Evolutionary conservation across 2,329 filamentous ascomycete species (phyloP).

Genomic region (Pseudogymnoascus sp.): DNA sequence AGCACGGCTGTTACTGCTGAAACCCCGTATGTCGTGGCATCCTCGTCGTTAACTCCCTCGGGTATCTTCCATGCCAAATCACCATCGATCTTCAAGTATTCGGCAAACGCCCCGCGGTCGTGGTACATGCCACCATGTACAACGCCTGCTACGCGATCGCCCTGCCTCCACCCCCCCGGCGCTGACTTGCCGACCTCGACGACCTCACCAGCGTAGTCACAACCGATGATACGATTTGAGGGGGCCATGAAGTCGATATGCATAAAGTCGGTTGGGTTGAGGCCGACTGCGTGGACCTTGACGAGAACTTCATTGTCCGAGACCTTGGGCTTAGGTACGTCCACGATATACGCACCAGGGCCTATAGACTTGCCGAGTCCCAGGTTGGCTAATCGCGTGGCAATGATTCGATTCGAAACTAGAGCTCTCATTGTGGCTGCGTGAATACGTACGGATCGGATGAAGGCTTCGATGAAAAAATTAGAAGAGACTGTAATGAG

Average conservation of each 20-base stretch:
- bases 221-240: conserved; percentile 28
- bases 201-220: conserved; percentile 40
- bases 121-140: conserved; percentile 21
- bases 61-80: conserved; percentile 22
- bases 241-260: conserved; percentile 22
- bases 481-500: neutral
- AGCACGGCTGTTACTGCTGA: conserved; percentile 26
- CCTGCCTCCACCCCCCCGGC: conserved; percentile 35
- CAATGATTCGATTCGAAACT: conserved; percentile 9
- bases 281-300: conserved; percentile 21
- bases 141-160: conserved; percentile 40
- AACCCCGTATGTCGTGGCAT: conserved; percentile 28
- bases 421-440: conserved; percentile 13
- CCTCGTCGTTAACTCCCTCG: conserved; percentile 17
- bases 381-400: conserved; percentile 7
- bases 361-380: conserved; percentile 12
- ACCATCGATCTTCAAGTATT: conserved; percentile 12
- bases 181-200: conserved; percentile 34
- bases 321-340: conserved; percentile 20
- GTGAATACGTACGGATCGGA: neutral
- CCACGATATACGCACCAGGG: neutral
- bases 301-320: conserved; percentile 26
- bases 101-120: conserved; percentile 13
- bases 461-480: neutral
- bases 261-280: conserved; percentile 29